These are phyloP conservation scores for Chlorella sp. DNA, from an alignment of 139 green algal species.

Conservation along the genomic window DNA sequence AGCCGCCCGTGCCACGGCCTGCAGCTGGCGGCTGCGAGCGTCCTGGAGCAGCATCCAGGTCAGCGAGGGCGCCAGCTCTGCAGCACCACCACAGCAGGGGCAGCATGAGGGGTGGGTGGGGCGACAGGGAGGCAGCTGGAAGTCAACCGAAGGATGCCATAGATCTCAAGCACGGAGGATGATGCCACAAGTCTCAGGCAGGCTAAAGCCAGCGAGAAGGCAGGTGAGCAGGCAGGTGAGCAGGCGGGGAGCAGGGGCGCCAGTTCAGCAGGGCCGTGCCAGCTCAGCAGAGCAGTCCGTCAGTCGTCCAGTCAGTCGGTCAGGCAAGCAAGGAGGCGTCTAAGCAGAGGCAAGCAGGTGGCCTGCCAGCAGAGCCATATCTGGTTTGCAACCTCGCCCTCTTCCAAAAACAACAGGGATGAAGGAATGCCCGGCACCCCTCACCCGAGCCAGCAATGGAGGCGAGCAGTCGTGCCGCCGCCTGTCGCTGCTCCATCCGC, in stretches of 20 bases:
- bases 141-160: neutral
- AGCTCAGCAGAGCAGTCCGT: no score
- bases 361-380: no score
- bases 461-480: neutral
- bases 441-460: neutral
- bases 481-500: neutral
- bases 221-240: neutral
- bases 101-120: neutral
- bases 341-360: no score
- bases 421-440: no score
- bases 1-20: constrained; percentile 3
- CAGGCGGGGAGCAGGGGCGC: no score
- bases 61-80: neutral
- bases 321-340: no score
- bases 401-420: neutral
- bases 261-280: no score
- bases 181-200: neutral
- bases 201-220: neutral
- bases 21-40: constrained; percentile 23
- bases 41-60: constrained; percentile 11
- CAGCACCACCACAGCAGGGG: neutral
- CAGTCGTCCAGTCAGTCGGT: no score
- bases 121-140: neutral
- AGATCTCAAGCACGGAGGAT: no score
- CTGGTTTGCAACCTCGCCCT: neutral